Percentiles rank a stretch among this genome's conserved stretches.
Evolutionary conservation across 2,329 filamentous ascomycete species (phyloP).

Genomic region (Fusarium nelsonii): DNA sequence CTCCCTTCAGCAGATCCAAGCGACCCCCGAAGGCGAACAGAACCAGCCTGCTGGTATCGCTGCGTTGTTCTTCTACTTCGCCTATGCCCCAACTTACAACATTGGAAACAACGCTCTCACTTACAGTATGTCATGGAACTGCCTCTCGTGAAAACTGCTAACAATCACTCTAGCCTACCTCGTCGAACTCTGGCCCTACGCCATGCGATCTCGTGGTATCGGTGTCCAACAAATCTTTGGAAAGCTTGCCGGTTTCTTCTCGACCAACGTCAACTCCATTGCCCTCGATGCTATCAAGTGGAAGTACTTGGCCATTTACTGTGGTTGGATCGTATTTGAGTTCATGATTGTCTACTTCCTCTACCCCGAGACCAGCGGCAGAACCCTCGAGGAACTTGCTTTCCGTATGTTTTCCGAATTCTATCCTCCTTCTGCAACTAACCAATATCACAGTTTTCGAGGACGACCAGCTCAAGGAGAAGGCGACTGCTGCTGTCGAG

Average conservation of each 20-base stretch:
- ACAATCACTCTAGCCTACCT: constrained; percentile 56
- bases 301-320: constrained; percentile 60
- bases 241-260: constrained; percentile 56
- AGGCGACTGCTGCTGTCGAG: constrained; percentile 56
- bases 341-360: constrained; percentile 76
- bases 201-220: constrained; percentile 68
- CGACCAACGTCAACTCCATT: constrained; percentile 60
- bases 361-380: constrained; percentile 83
- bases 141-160: not conserved
- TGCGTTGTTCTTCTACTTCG: constrained; percentile 38
- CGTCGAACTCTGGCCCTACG: constrained; percentile 70
- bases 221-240: constrained; percentile 69
- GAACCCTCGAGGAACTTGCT: constrained; percentile 77
- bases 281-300: constrained; percentile 56
- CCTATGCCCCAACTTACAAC: constrained; percentile 37
- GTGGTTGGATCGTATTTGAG: constrained; percentile 58
- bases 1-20: constrained; percentile 56
- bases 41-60: constrained; percentile 30
- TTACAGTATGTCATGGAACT: constrained; percentile 25
- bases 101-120: constrained; percentile 42
- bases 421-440: constrained; percentile 1
- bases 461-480: constrained; percentile 54
- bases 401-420: constrained; percentile 52
- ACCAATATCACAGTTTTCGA: constrained; percentile 54
- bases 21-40: constrained; percentile 41